phyloP scores from a whole-genome alignment of 2,329 filamentous ascomycete species.

The Penicillium expansum region DNA sequence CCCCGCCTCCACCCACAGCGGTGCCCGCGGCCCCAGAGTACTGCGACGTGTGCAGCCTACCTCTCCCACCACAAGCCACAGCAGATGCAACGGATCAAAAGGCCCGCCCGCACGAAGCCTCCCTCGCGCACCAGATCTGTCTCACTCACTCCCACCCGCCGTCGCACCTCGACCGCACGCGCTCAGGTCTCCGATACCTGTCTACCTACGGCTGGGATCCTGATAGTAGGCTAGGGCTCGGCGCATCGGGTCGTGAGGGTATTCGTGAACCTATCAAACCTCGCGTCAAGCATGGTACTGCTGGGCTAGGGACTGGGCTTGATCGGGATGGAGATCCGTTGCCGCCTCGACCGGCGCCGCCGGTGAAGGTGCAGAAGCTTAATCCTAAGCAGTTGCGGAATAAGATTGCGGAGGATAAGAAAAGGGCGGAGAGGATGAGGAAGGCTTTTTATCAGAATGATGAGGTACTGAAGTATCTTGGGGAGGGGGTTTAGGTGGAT shows the following conservation, averaged over 20 bases:
- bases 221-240: slow-evolving; percentile 66
- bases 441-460: slow-evolving; percentile 70
- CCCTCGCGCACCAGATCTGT: slow-evolving; percentile 56
- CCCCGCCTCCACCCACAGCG: slow-evolving; percentile 1
- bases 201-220: slow-evolving; percentile 60
- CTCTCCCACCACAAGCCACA: slow-evolving; percentile 33
- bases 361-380: slow-evolving; percentile 51
- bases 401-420: slow-evolving; percentile 60
- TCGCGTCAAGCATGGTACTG: slow-evolving; percentile 67
- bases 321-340: slow-evolving; percentile 25
- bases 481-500: slow-evolving; percentile 28
- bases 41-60: slow-evolving; percentile 63
- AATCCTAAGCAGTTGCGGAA: slow-evolving; percentile 70
- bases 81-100: background rate
- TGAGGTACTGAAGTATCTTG: slow-evolving; percentile 74
- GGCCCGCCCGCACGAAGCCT: slow-evolving; percentile 46
- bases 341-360: slow-evolving; percentile 34
- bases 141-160: slow-evolving; percentile 57
- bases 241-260: slow-evolving; percentile 64
- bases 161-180: slow-evolving; percentile 56
- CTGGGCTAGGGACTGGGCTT: slow-evolving; percentile 64
- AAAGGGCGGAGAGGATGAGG: slow-evolving; percentile 61
- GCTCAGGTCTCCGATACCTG: slow-evolving; percentile 56
- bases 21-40: background rate
- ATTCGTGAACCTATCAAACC: slow-evolving; percentile 73